phyloP scores from a whole-genome alignment of 192 early-diverging fungal species.

The Entrophospora sp. region DNA sequence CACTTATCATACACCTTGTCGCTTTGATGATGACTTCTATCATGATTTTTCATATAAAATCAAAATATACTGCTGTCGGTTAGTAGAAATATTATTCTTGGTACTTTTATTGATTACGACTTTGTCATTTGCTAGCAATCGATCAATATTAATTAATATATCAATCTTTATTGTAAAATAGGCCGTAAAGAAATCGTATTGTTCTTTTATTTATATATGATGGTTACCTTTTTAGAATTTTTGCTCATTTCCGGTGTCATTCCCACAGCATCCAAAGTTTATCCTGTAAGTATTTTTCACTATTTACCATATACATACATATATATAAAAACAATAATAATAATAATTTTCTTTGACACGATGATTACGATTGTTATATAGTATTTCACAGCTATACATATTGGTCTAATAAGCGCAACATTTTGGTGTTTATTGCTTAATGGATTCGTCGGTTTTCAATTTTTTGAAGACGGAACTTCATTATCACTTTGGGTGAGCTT shows the following conservation, averaged over 20 bases:
- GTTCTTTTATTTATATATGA: conserved; percentile 91
- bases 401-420: conserved; percentile 62
- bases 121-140: too few relatives aligned
- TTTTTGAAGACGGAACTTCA: conserved; percentile 77
- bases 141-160: background rate
- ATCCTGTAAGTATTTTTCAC: conserved; percentile 42
- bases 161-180: conserved; percentile 21
- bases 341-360: too few relatives aligned
- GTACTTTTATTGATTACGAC: background rate
- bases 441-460: conserved; percentile 87
- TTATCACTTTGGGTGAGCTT: conserved; percentile 79
- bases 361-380: too few relatives aligned
- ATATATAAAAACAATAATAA: too few relatives aligned
- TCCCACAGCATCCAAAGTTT: conserved; percentile 52
- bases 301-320: conserved; percentile 4
- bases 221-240: too few relatives aligned
- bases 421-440: conserved; percentile 76
- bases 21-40: conserved; percentile 92
- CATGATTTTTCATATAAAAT: conserved; percentile 99
- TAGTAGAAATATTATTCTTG: conserved; percentile 15
- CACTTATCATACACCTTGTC: conserved; percentile 85
- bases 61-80: conserved; percentile 97
- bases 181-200: conserved; percentile 85
- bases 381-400: conserved; percentile 66
- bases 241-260: conserved; percentile 72